Conservation (phyloP, 768 basidiomycete genomes). For the Serendipita vermifera region DNA sequence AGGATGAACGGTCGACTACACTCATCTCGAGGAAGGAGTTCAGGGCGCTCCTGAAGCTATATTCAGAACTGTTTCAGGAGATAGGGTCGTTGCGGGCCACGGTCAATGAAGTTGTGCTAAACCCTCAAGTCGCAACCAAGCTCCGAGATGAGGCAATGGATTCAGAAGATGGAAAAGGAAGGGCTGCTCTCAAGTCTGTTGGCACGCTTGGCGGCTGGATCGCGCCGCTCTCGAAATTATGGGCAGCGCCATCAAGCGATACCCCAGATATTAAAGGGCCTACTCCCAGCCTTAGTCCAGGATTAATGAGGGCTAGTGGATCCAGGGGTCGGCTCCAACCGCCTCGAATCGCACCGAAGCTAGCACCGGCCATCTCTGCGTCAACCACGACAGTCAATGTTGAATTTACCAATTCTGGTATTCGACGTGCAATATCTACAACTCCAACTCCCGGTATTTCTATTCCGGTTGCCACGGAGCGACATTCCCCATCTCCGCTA, state of each 20-base stretch:
- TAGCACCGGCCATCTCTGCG: conserved; percentile 72
- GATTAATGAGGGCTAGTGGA: neutral
- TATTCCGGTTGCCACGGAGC: neutral
- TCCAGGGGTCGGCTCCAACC: conserved; percentile 14
- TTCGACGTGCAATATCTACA: conserved; percentile 41
- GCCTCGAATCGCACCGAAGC: conserved; percentile 58
- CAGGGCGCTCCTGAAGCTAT: conserved; percentile 63
- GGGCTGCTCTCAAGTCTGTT: conserved; percentile 16
- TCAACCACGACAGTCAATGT: conserved; percentile 91
- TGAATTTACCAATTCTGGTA: conserved; percentile 71
- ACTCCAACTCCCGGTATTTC: neutral
- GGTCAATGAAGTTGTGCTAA: conserved; percentile 81
- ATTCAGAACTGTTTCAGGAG: conserved; percentile 75
- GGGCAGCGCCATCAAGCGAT: conserved; percentile 32
- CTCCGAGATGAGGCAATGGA: conserved; percentile 61
- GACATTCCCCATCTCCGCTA: neutral
- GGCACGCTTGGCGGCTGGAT: conserved; percentile 55
- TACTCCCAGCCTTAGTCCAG: neutral
- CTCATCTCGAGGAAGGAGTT: conserved; percentile 62
- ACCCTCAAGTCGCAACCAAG: conserved; percentile 60
- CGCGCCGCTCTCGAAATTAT: conserved; percentile 1
- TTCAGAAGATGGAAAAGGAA: conserved; percentile 32
- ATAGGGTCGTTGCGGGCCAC: conserved; percentile 68
- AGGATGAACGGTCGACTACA: conserved; percentile 45
- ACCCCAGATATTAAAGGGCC: conserved; percentile 52